phyloP scores from a whole-genome alignment of 768 basidiomycete genomes.

The Tephrocybe sp. region DNA sequence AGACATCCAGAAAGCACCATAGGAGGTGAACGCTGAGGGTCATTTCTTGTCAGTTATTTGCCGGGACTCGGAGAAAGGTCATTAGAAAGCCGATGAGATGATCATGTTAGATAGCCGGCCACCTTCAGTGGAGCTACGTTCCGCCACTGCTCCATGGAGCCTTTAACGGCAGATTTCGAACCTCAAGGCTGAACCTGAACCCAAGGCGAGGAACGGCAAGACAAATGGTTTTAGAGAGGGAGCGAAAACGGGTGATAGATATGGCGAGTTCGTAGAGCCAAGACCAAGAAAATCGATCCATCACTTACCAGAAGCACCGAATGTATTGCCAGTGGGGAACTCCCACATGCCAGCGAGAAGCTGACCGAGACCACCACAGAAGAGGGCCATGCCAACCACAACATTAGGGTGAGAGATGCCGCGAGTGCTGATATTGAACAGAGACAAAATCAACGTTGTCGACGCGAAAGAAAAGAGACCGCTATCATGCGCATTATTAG shows the following conservation, averaged over 20 bases:
- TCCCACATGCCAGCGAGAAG: constrained; percentile 91
- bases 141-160: too few species aligned
- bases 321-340: constrained; percentile 65
- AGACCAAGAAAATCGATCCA: too few species aligned
- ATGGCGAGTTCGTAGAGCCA: too few species aligned
- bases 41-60: neutral
- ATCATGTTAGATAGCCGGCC: too few species aligned
- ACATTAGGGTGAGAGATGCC: constrained; percentile 57
- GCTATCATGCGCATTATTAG: constrained; percentile 29
- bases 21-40: constrained; percentile 68
- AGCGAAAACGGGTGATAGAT: too few species aligned
- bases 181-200: too few species aligned
- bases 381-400: constrained; percentile 84
- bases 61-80: neutral
- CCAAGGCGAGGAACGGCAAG: too few species aligned
- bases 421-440: constrained; percentile 66
- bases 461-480: constrained; percentile 84
- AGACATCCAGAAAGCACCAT: constrained; percentile 89
- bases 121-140: too few species aligned
- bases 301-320: constrained; percentile 66
- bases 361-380: constrained; percentile 82
- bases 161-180: too few species aligned
- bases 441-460: constrained; percentile 75
- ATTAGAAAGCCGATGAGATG: constrained; percentile 4
- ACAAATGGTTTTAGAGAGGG: too few species aligned